Percentiles rank a stretch among this genome's conserved stretches.
These are phyloP conservation scores for Trichoderma koningii DNA, from an alignment of 2,329 filamentous ascomycete species.

Conservation along the genomic window DNA sequence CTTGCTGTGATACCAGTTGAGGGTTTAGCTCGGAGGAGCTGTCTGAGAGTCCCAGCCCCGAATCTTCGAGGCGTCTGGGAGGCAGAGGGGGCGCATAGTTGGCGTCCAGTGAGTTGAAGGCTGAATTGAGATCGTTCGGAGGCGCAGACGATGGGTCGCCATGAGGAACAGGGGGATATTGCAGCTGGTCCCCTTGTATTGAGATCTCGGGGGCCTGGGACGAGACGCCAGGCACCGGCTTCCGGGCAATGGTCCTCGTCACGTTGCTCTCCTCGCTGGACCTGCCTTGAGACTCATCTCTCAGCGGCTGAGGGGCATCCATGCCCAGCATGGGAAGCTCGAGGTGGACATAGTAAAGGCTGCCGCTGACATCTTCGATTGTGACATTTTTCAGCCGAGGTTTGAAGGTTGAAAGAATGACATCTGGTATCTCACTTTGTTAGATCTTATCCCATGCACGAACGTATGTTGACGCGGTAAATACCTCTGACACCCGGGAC, in stretches of 20 bases:
- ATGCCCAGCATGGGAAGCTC: slow-evolving; percentile 55
- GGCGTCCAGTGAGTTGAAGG: slow-evolving; percentile 31
- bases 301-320: slow-evolving; percentile 35
- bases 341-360: slow-evolving; percentile 88
- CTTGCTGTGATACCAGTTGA: slow-evolving; percentile 26
- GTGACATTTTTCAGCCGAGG: slow-evolving; percentile 88
- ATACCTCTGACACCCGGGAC: slow-evolving; percentile 88
- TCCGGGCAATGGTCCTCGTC: slow-evolving; percentile 52
- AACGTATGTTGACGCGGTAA: slow-evolving; percentile 19
- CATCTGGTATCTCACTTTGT: slow-evolving; percentile 58
- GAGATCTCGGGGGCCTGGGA: slow-evolving; percentile 36
- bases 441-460: slow-evolving; percentile 22
- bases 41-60: slow-evolving; percentile 26
- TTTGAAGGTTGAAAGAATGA: slow-evolving; percentile 89
- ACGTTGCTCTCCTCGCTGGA: slow-evolving; percentile 49
- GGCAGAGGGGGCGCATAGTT: slow-evolving; percentile 26
- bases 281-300: slow-evolving; percentile 41
- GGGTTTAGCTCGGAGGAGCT: slow-evolving; percentile 4
- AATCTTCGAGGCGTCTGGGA: slow-evolving; percentile 26
- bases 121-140: slow-evolving; percentile 28
- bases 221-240: slow-evolving; percentile 49
- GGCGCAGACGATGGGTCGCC: background rate
- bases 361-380: slow-evolving; percentile 80
- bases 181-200: slow-evolving; percentile 17
- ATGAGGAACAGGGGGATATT: background rate